These are phyloP conservation scores for Sporothrix schenckii DNA, from an alignment of 2,329 filamentous ascomycete genomes.

Conservation along the genomic window DNA sequence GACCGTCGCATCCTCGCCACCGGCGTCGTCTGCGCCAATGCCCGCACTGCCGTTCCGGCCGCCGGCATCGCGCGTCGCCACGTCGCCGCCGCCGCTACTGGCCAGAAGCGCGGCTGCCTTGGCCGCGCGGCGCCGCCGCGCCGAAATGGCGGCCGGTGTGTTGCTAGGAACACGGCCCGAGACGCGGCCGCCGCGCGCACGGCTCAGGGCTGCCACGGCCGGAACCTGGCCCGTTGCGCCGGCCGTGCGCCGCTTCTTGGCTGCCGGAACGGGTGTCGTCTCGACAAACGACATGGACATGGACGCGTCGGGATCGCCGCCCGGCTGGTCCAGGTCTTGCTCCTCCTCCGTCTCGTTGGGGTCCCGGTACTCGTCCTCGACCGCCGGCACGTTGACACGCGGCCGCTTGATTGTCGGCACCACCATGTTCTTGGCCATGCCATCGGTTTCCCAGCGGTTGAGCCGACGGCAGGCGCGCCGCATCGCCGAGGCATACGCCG, in stretches of 20 bases:
- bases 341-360: constrained; percentile 44
- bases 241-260: constrained; percentile 32
- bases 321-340: constrained; percentile 30
- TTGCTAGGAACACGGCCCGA: constrained; percentile 21
- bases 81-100: constrained; percentile 45
- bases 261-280: constrained; percentile 22
- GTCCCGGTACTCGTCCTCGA: constrained; percentile 40
- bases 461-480: constrained; percentile 66
- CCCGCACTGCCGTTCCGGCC: background rate
- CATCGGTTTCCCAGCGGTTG: constrained; percentile 63
- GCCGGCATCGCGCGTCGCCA: constrained; percentile 55
- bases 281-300: constrained; percentile 27
- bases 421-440: constrained; percentile 42
- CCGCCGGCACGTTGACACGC: constrained; percentile 36
- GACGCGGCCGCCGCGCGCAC: constrained; percentile 21
- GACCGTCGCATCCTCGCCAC: constrained; percentile 50
- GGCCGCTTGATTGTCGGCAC: constrained; percentile 52
- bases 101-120: constrained; percentile 23
- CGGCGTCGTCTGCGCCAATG: background rate
- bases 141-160: constrained; percentile 26
- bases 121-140: constrained; percentile 31
- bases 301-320: constrained; percentile 36
- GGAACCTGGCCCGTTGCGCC: constrained; percentile 28
- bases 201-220: constrained; percentile 23
- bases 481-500: constrained; percentile 67